Conservation (phyloP, 495 filamentous ascomycete genomes). For the Astrothelium subdiscretum region DNA sequence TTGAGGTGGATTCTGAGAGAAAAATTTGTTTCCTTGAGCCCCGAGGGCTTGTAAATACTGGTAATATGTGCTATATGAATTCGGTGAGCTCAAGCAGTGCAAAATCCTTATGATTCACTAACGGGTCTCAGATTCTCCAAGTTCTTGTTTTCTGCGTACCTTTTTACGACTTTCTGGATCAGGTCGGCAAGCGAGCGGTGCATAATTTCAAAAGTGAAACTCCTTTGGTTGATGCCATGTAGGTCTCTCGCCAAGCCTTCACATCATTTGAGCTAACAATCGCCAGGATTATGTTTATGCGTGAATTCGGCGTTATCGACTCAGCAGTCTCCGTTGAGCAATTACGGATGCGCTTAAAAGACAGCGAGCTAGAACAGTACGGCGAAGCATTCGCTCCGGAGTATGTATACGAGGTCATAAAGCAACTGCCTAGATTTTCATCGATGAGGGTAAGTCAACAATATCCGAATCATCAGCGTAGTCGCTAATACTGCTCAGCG, state of each 20-base stretch:
- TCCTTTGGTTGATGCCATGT: slow-evolving; percentile 88
- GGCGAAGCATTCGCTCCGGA: slow-evolving; percentile 88
- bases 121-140: slow-evolving; percentile 62
- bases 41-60: slow-evolving; percentile 89
- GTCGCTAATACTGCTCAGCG: slow-evolving; percentile 41
- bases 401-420: slow-evolving; percentile 89
- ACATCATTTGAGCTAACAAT: neutral
- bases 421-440: slow-evolving; percentile 72
- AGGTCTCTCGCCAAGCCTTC: slow-evolving; percentile 27
- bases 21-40: slow-evolving; percentile 82
- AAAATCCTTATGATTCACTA: neutral
- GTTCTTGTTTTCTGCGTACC: slow-evolving; percentile 84
- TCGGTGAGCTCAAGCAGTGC: slow-evolving; percentile 52
- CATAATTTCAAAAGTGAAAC: slow-evolving; percentile 94
- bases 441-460: slow-evolving; percentile 64
- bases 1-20: slow-evolving; percentile 46
- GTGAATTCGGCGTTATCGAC: slow-evolving; percentile 78
- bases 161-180: slow-evolving; percentile 88
- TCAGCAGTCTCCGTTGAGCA: slow-evolving; percentile 63
- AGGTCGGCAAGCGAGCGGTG: slow-evolving; percentile 65
- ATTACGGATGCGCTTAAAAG: slow-evolving; percentile 60
- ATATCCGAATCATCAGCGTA: neutral
- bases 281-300: slow-evolving; percentile 84
- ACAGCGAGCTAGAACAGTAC: slow-evolving; percentile 74
- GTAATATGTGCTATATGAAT: slow-evolving; percentile 99